Evolutionary conservation across 2,329 filamentous ascomycete species (phyloP).

Genomic region (Aschersonia sp.): DNA sequence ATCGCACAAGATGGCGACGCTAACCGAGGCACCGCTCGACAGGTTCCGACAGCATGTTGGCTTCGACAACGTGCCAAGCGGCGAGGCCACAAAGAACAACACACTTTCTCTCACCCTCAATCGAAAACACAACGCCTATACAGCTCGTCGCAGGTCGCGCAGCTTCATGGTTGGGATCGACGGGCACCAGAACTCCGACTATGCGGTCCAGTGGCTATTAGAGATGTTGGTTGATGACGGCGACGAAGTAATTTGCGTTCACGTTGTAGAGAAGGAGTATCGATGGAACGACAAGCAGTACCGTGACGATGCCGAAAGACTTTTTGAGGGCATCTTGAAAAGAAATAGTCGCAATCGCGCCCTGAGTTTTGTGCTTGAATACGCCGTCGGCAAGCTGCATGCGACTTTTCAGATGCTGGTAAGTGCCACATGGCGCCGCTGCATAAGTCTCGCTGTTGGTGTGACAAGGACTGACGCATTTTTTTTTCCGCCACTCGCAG

Average conservation of each 20-base stretch:
- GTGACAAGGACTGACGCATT: conserved; percentile 17
- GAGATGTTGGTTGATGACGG: conserved; percentile 88
- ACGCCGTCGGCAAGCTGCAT: conserved; percentile 78
- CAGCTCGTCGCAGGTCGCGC: conserved; percentile 63
- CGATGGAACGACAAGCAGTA: conserved; percentile 58
- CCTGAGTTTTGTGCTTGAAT: conserved; percentile 74
- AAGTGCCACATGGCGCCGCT: conserved; percentile 16
- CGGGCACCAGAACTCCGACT: conserved; percentile 82
- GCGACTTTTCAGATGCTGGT: conserved; percentile 85
- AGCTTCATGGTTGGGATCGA: conserved; percentile 87
- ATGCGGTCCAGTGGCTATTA: conserved; percentile 82
- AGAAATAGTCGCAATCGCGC: conserved; percentile 71
- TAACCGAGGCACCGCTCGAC: conserved; percentile 23
- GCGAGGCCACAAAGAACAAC: conserved; percentile 44
- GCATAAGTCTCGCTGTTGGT: not conserved
- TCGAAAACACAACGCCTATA: conserved; percentile 74
- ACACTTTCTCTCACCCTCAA: conserved; percentile 64
- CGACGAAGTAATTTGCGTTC: conserved; percentile 81
- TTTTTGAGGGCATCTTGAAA: conserved; percentile 62
- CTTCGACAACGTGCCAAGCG: conserved; percentile 43
- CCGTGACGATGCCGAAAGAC: conserved; percentile 55
- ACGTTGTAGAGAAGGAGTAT: conserved; percentile 73
- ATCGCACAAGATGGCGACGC: conserved; percentile 22
- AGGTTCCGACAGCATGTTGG: conserved; percentile 46
- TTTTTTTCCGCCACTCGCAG: conserved; percentile 14